These are phyloP conservation scores for Eimeria tenella DNA, from an alignment of 169 alveolate genomes.

Conservation along the genomic window DNA sequence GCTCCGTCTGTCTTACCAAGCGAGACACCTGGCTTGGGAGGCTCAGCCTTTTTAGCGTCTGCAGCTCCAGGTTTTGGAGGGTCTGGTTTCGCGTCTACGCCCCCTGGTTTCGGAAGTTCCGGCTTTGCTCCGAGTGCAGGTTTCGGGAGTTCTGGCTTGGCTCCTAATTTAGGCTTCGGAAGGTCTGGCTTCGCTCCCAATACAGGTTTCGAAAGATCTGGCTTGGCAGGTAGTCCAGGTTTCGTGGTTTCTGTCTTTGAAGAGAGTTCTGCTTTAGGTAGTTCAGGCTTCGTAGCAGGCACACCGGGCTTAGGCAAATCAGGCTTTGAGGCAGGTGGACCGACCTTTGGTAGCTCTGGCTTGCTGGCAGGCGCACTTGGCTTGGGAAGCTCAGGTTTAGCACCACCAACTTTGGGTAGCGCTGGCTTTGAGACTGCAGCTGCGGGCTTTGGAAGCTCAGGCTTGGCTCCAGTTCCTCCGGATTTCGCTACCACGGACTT, in stretches of 20 bases:
- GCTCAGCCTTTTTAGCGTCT: not conserved
- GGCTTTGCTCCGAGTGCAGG: slow-evolving; percentile 1
- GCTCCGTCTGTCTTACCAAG: not conserved
- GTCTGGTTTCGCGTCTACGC: not conserved
- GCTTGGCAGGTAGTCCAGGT: slow-evolving; percentile 3
- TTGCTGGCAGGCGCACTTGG: not conserved
- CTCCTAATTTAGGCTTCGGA: not conserved
- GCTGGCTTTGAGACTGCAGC: not conserved
- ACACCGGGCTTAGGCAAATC: not conserved
- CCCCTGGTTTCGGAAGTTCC: slow-evolving; percentile 12
- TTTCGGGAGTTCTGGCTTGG: slow-evolving; percentile 7
- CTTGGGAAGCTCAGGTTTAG: slow-evolving; percentile 21
- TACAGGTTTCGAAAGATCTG: slow-evolving; percentile 20
- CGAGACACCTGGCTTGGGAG: slow-evolving; percentile 17
- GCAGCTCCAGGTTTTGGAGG: slow-evolving; percentile 20
- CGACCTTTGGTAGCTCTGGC: not conserved
- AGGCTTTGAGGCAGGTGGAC: not conserved
- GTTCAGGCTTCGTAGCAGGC: slow-evolving; percentile 37
- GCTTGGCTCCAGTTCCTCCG: not conserved
- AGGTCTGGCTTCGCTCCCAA: not conserved
- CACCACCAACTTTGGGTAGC: not conserved
- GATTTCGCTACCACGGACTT: not conserved
- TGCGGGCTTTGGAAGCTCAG: not conserved
- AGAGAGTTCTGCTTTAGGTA: not conserved
- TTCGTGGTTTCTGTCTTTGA: slow-evolving; percentile 6